Base-by-base conservation (phyloP, 2,329 filamentous ascomycete species). In the Blastomyces parvus region DNA sequence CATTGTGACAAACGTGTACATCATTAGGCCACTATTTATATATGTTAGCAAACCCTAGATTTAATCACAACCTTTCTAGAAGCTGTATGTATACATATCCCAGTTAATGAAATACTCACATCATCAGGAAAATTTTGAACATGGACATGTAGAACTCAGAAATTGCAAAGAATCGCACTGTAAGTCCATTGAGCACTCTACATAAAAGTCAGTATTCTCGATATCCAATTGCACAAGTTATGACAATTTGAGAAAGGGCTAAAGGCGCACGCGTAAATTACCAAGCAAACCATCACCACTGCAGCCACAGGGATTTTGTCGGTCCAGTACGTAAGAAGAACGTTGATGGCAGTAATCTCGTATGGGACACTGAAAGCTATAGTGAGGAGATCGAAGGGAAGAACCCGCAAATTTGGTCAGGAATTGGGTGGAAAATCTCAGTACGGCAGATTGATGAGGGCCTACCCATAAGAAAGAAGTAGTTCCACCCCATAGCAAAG, bases 1-100 rank as follows among this genome's bases (percentile, higher is more conserved):
- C 86, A 92, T 91, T 64, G 87, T 86, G 65, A 94, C 80, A 69
- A 94, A 89, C 2, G 90, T 91, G 59, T 70, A 74, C 30, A 69
- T 59, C 44, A 73, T 68, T n/a, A 72, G 56, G 1, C 70, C 70
- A 4, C 46, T 48, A 9, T 25, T 25, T 25, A 48, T 38, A 13
- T 25, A 25, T 25, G n/a, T 48, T 25, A 48, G 44, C 9, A 11
- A 11, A 1, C n/a, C 8, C 6, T 9, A 19, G 0, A 48, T 25
- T 25, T 48, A 25, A 22, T 1, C n/a, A 48, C 13, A 44, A n/a
- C 7, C 5, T 8, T 44, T 44, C 17, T 19, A 2, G 19, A 42
- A n/a, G 5, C 3, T 8, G 6, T 8, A n/a, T 8, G 6, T 8
- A n/a, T n/a, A 48, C 22, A 13, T 48, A 13, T 48, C 22, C 9